These are phyloP conservation scores for Teratosphaeria viscida DNA, from an alignment of 2,329 filamentous ascomycete species.

Conservation along the genomic window DNA sequence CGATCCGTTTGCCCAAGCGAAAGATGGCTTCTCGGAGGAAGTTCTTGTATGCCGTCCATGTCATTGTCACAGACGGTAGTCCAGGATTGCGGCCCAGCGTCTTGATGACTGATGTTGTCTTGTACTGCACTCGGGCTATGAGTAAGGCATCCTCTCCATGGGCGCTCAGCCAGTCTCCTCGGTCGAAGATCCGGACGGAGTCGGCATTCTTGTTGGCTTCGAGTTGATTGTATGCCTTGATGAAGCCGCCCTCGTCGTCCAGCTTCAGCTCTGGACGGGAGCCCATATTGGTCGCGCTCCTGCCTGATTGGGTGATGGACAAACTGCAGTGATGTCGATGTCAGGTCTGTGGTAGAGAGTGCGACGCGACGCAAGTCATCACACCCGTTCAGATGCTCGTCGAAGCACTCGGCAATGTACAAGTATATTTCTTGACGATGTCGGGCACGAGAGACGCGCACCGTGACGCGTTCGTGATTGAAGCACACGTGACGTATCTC, in stretches of 20 bases:
- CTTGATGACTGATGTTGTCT: constrained; percentile 89
- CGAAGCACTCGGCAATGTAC: background rate
- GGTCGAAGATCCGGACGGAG: constrained; percentile 83
- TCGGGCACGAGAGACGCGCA: background rate
- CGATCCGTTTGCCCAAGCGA: constrained; percentile 77
- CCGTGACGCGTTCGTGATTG: background rate
- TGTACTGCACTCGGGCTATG: constrained; percentile 80
- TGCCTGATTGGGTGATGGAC: background rate
- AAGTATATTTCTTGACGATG: background rate
- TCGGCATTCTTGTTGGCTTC: constrained; percentile 60
- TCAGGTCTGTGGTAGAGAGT: background rate
- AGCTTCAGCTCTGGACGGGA: constrained; percentile 55
- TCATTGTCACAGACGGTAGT: constrained; percentile 89
- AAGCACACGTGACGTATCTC: background rate
- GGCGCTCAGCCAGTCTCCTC: constrained; percentile 92
- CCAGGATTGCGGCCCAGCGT: constrained; percentile 79
- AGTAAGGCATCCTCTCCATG: constrained; percentile 77
- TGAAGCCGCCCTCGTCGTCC: constrained; percentile 94
- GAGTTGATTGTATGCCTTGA: constrained; percentile 88
- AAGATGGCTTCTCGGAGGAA: constrained; percentile 92
- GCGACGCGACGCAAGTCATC: background rate
- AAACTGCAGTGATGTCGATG: background rate
- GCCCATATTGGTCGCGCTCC: constrained; percentile 31
- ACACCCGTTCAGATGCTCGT: background rate
- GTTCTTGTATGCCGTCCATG: constrained; percentile 85